Conservation (phyloP, 2,329 filamentous ascomycete genomes). For the Mycogone perniciosa region DNA sequence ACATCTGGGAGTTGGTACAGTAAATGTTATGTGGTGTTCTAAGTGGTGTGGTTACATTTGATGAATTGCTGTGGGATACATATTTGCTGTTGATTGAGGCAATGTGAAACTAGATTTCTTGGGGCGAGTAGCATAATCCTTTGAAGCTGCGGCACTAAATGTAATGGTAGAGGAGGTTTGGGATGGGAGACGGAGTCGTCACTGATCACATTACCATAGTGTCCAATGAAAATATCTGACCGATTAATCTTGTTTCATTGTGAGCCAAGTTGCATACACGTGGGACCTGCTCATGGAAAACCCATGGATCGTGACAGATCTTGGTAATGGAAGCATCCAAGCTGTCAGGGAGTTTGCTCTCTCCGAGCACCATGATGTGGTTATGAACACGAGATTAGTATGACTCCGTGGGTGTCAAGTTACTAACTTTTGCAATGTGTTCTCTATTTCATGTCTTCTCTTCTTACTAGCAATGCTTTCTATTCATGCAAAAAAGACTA, state of each 20-base stretch:
- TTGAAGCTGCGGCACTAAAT: conserved; percentile 23
- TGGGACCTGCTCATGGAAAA: background rate
- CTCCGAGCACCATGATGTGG: no score
- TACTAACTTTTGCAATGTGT: no score
- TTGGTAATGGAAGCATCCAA: background rate
- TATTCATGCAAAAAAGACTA: no score
- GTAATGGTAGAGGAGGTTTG: conserved; percentile 25
- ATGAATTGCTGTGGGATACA: conserved; percentile 22
- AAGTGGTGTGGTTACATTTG: conserved; percentile 17
- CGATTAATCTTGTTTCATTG: background rate
- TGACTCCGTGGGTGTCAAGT: no score
- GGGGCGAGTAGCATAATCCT: conserved; percentile 27
- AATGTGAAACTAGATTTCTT: conserved; percentile 30
- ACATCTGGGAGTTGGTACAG: conserved; percentile 25
- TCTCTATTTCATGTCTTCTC: no score
- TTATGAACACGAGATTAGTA: no score
- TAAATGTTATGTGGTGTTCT: conserved; percentile 18
- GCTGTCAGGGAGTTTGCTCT: no score
- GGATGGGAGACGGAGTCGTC: conserved; percentile 12
- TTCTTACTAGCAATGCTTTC: no score
- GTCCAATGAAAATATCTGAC: conserved; percentile 3
- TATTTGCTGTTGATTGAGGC: conserved; percentile 26
- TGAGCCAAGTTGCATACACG: background rate
- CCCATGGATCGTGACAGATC: background rate
- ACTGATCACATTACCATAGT: conserved; percentile 10